These are phyloP conservation scores for Metroxylon sagu DNA, from an alignment of 176 grass and related monocot genomes.

Conservation along the genomic window DNA sequence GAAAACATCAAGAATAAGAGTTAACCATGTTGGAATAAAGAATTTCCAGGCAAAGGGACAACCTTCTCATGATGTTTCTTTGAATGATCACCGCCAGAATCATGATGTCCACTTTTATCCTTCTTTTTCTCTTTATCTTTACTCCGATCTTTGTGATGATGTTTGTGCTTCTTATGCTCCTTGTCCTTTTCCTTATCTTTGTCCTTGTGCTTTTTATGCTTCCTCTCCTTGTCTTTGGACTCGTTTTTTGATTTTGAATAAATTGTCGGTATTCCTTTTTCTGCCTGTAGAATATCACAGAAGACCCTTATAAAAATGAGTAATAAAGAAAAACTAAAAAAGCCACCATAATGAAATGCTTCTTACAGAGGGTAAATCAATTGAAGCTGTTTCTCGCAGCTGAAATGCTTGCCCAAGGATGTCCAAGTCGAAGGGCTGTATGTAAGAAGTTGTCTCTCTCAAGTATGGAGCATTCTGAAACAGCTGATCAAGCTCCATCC, in stretches of 20 bases:
- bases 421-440: constrained; percentile 70
- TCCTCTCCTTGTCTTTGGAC: constrained; percentile 88
- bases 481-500: constrained; percentile 93
- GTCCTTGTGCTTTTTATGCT: constrained; percentile 88
- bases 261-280: constrained; percentile 80
- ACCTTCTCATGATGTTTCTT: constrained; percentile 97
- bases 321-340: constrained; percentile 10
- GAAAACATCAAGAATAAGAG: constrained; percentile 10
- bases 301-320: constrained; percentile 7
- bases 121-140: constrained; percentile 97
- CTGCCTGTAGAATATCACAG: constrained; percentile 34
- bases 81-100: constrained; percentile 60
- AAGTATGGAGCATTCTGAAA: constrained; percentile 56
- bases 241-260: constrained; percentile 65
- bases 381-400: constrained; percentile 67
- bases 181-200: constrained; percentile 90
- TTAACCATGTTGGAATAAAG: background rate
- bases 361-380: constrained; percentile 90
- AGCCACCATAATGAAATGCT: constrained; percentile 7
- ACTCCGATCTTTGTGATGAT: constrained; percentile 81
- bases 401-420: constrained; percentile 78
- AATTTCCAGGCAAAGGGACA: background rate
- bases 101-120: constrained; percentile 82
- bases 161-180: constrained; percentile 96
- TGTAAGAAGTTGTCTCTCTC: constrained; percentile 57